Conservation (phyloP, 2,329 filamentous ascomycete species). For the Volutella citrinella region DNA sequence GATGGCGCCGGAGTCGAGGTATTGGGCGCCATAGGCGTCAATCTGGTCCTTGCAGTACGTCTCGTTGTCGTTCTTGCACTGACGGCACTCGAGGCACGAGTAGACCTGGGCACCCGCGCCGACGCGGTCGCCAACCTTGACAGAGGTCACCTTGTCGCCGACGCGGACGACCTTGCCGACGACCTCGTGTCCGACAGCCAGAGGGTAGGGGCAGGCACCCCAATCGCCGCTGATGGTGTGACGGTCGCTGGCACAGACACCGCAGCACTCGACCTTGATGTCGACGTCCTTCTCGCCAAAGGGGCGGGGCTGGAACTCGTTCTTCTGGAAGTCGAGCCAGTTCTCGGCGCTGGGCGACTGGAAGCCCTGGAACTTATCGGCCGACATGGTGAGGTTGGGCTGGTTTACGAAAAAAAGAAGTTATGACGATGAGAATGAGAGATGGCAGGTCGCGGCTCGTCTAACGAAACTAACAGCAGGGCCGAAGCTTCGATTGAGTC, state of each 20-base stretch:
- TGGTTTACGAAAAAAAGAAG: slow-evolving; percentile 1
- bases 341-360: slow-evolving; percentile 53
- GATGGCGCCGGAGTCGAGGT: slow-evolving; percentile 49
- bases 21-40: slow-evolving; percentile 50
- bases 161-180: slow-evolving; percentile 67
- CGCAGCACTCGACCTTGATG: slow-evolving; percentile 80
- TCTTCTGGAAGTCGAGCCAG: slow-evolving; percentile 63
- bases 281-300: slow-evolving; percentile 87
- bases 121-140: slow-evolving; percentile 57
- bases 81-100: slow-evolving; percentile 46
- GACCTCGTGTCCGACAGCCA: slow-evolving; percentile 71
- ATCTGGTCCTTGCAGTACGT: slow-evolving; percentile 38
- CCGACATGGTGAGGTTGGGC: slow-evolving; percentile 39
- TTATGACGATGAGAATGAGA: not conserved
- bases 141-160: slow-evolving; percentile 46
- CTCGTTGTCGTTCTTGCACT: slow-evolving; percentile 39
- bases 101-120: slow-evolving; percentile 56
- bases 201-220: slow-evolving; percentile 60
- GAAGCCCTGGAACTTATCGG: slow-evolving; percentile 60
- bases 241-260: slow-evolving; percentile 70
- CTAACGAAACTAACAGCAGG: too few species aligned
- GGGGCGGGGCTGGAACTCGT: slow-evolving; percentile 77
- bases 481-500: too few species aligned
- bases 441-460: too few species aligned
- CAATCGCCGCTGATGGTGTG: slow-evolving; percentile 70